Evolutionary conservation across 495 filamentous ascomycete genomes (phyloP).

Genomic region (Penicillium diatomitis): DNA sequence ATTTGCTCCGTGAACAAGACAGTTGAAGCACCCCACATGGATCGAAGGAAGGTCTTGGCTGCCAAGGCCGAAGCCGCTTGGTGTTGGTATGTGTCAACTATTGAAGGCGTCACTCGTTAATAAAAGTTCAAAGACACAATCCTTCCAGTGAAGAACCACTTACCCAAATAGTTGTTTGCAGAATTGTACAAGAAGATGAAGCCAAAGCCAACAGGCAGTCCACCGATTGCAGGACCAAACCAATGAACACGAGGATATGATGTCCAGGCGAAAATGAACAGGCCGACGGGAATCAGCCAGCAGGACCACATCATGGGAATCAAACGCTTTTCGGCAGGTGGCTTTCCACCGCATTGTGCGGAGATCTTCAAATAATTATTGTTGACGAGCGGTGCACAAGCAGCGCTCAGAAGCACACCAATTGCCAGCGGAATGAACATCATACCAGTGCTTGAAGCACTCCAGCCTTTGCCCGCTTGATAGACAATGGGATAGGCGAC

Average conservation of each 20-base stretch:
- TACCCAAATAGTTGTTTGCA: constrained; percentile 68
- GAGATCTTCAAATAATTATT: constrained; percentile 61
- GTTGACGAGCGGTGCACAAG: constrained; percentile 64
- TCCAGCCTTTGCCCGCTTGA: constrained; percentile 63
- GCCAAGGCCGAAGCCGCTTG: constrained; percentile 81
- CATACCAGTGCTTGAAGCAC: constrained; percentile 60
- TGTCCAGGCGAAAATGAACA: constrained; percentile 83
- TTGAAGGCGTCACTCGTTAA: constrained; percentile 6
- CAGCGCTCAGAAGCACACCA: constrained; percentile 55
- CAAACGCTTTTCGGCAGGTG: constrained; percentile 65
- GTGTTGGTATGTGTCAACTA: constrained; percentile 75
- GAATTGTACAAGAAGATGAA: constrained; percentile 83
- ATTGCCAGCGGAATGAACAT: constrained; percentile 74
- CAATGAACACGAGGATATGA: constrained; percentile 57
- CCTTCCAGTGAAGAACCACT: background rate
- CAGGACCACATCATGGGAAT: constrained; percentile 81
- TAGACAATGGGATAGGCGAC: constrained; percentile 69
- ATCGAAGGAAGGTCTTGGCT: constrained; percentile 71
- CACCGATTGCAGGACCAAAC: constrained; percentile 63
- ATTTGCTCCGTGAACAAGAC: constrained; percentile 78
- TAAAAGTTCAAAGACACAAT: background rate
- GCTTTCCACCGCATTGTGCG: constrained; percentile 51
- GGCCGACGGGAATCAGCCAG: constrained; percentile 67
- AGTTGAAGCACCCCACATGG: constrained; percentile 66
- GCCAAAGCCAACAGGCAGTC: constrained; percentile 71